A percentile compares a stretch with the other conserved stretches of the same genome.
Conservation (phyloP, 2,329 filamentous ascomycete species). For the Cordyceps farinosa region DNA sequence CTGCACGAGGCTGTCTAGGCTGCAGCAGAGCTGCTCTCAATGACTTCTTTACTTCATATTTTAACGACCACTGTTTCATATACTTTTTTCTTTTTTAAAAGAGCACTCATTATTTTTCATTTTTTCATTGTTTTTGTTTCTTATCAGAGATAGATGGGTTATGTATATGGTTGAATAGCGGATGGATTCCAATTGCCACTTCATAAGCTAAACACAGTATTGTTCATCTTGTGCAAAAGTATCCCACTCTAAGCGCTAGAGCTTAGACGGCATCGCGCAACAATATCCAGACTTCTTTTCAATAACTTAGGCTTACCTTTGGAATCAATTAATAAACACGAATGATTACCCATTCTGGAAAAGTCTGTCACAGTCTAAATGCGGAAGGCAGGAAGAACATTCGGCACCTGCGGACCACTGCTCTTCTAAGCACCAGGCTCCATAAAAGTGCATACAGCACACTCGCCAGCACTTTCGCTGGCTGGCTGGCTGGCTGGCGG, state of each 20-base stretch:
- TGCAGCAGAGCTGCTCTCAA: background rate
- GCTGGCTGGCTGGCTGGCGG: too few relatives aligned
- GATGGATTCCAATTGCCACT: background rate
- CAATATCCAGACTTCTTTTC: background rate
- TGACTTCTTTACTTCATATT: background rate
- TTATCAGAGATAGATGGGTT: constrained; percentile 3
- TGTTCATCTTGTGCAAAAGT: background rate
- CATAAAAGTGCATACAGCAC: background rate
- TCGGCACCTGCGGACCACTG: background rate
- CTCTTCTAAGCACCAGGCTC: constrained; percentile 11
- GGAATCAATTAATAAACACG: background rate
- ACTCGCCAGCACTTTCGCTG: too few relatives aligned
- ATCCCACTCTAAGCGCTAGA: too few relatives aligned
- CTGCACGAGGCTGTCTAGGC: constrained; percentile 14
- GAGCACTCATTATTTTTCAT: background rate
- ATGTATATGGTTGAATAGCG: background rate
- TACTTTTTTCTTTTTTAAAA: background rate
- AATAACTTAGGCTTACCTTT: background rate
- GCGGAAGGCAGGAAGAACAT: background rate
- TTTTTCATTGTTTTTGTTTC: background rate
- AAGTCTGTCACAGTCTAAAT: background rate
- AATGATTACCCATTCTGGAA: background rate
- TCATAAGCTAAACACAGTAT: background rate
- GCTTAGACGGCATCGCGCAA: background rate
- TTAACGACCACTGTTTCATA: constrained; percentile 1